Evolutionary conservation across 345 rosid genomes (phyloP).

Genomic region (Cochlearia excelsa): DNA sequence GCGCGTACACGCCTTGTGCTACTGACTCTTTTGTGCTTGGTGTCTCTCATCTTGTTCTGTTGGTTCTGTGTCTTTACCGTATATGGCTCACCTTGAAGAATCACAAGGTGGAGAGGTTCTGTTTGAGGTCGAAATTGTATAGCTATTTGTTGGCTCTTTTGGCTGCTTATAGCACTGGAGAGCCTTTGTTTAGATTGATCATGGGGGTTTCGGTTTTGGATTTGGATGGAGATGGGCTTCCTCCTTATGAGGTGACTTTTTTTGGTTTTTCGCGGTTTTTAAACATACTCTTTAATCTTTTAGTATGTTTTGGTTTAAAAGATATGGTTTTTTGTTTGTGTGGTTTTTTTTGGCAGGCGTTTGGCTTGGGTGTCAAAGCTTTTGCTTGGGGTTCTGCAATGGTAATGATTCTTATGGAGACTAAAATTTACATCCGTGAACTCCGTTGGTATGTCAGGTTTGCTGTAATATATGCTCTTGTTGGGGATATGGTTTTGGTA

Average conservation of each 20-base stretch:
- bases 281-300: neutral
- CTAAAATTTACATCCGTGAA: slow-evolving; percentile 72
- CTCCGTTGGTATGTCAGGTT: slow-evolving; percentile 94
- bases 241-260: slow-evolving; percentile 78
- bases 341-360: slow-evolving; percentile 47
- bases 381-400: slow-evolving; percentile 75
- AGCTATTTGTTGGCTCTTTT: slow-evolving; percentile 61
- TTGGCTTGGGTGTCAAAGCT: slow-evolving; percentile 67
- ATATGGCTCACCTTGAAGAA: slow-evolving; percentile 72
- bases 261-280: neutral
- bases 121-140: slow-evolving; percentile 71
- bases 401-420: slow-evolving; percentile 68
- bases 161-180: slow-evolving; percentile 69
- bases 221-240: slow-evolving; percentile 68
- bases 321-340: neutral
- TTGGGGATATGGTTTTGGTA: slow-evolving; percentile 82
- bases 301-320: neutral
- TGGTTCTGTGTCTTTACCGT: slow-evolving; percentile 70
- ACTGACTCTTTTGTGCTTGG: slow-evolving; percentile 66
- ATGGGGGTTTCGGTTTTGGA: slow-evolving; percentile 85
- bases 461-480: slow-evolving; percentile 71
- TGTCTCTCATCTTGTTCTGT: slow-evolving; percentile 63
- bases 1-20: slow-evolving; percentile 92
- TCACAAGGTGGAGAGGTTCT: slow-evolving; percentile 64
- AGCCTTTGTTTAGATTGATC: slow-evolving; percentile 78